A percentile compares a stretch with the other conserved stretches of the same genome.
Evolutionary conservation across 768 basidiomycete genomes (phyloP).

Genomic region (Hortiboletus campestris): DNA sequence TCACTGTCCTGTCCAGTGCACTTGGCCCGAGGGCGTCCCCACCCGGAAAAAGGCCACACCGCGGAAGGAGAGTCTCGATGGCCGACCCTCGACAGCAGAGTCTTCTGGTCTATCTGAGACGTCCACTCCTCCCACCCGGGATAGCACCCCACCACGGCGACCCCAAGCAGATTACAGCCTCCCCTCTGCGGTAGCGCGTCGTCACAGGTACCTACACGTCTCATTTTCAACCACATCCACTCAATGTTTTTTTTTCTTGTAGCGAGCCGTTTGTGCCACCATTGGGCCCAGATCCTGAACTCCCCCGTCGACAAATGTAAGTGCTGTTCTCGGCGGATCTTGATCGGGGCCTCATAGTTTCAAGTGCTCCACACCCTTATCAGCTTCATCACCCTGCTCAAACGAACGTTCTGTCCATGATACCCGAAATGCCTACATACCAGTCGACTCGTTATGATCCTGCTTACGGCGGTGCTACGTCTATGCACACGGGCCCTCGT

Average conservation of each 20-base stretch:
- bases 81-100: conserved; percentile 70
- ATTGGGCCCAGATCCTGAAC: conserved; percentile 43
- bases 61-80: conserved; percentile 59
- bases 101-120: conserved; percentile 71
- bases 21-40: conserved; percentile 81
- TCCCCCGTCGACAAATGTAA: conserved; percentile 47
- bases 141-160: conserved; percentile 61
- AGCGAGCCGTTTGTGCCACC: conserved; percentile 49
- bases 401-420: conserved; percentile 50
- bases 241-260: conserved; percentile 4
- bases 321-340: conserved; percentile 19
- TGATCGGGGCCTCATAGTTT: conserved; percentile 15
- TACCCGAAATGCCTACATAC: conserved; percentile 57
- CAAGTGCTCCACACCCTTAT: conserved; percentile 45
- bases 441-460: conserved; percentile 53
- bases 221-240: conserved; percentile 1
- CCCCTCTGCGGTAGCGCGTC: conserved; percentile 39
- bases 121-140: conserved; percentile 70
- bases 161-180: conserved; percentile 39
- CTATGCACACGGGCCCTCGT: conserved; percentile 37
- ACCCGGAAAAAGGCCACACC: conserved; percentile 62
- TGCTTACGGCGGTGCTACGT: conserved; percentile 38
- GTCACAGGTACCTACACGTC: conserved; percentile 35
- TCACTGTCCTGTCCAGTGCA: conserved; percentile 50
- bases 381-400: conserved; percentile 40